Evolutionary conservation across 495 filamentous ascomycete genomes (phyloP).

Genomic region (Penicillium malachiteum): DNA sequence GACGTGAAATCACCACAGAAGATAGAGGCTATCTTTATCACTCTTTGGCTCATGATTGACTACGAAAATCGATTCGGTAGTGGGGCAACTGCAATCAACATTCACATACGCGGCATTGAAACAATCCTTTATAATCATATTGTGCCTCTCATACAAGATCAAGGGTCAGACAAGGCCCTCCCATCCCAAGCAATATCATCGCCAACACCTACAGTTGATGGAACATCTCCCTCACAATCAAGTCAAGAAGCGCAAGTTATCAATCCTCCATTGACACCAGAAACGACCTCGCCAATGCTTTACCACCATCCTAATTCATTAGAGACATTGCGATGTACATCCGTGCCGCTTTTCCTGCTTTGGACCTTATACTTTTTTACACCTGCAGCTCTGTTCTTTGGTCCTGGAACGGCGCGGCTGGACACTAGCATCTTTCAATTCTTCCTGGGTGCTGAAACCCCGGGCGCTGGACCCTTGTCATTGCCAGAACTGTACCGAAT

Average conservation of each 20-base stretch:
- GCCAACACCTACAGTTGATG: background rate
- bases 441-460: slow-evolving; percentile 23
- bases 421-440: slow-evolving; percentile 29
- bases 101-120: slow-evolving; percentile 33
- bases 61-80: slow-evolving; percentile 38
- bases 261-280: background rate
- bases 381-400: slow-evolving; percentile 26
- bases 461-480: slow-evolving; percentile 7
- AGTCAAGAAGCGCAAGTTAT: background rate
- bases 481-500: slow-evolving; percentile 30
- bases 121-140: slow-evolving; percentile 31
- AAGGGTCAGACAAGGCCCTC: background rate
- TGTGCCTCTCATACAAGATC: slow-evolving; percentile 25
- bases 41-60: slow-evolving; percentile 37
- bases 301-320: background rate
- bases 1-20: slow-evolving; percentile 28
- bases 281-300: background rate
- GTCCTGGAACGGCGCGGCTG: slow-evolving; percentile 15
- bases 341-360: slow-evolving; percentile 33
- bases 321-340: slow-evolving; percentile 21
- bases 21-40: slow-evolving; percentile 35
- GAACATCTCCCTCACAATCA: background rate
- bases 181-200: background rate
- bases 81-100: slow-evolving; percentile 30
- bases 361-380: slow-evolving; percentile 38